Percentiles rank a stretch among this genome's conserved stretches.
Evolutionary conservation across 2,329 filamentous ascomycete species (phyloP).

Genomic region (Pseudocercospora cruenta): DNA sequence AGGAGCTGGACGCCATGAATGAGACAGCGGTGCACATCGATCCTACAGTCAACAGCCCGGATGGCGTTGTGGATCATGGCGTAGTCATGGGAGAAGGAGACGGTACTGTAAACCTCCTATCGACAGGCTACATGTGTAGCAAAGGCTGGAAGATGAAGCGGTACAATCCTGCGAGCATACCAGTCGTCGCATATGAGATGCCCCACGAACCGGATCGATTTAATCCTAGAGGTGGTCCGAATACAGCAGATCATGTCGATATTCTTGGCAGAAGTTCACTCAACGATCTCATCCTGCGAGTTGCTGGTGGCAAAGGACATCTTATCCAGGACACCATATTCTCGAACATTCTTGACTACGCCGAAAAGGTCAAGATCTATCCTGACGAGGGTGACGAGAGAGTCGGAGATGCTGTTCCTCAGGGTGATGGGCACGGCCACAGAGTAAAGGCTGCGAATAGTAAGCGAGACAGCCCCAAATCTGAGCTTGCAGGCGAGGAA

Average conservation of each 20-base stretch:
- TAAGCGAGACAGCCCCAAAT: too few species aligned
- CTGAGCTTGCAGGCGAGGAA: too few species aligned
- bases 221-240: slow-evolving; percentile 73
- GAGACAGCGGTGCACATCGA: slow-evolving; percentile 60
- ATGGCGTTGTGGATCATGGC: slow-evolving; percentile 70
- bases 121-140: slow-evolving; percentile 94
- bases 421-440: neutral
- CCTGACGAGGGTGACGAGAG: slow-evolving; percentile 23
- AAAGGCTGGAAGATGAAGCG: slow-evolving; percentile 91
- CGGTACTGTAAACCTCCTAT: slow-evolving; percentile 91
- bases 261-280: slow-evolving; percentile 86
- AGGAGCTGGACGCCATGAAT: slow-evolving; percentile 66
- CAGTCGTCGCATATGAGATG: slow-evolving; percentile 92
- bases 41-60: slow-evolving; percentile 70
- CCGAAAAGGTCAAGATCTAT: slow-evolving; percentile 65
- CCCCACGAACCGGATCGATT: slow-evolving; percentile 93
- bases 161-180: slow-evolving; percentile 83
- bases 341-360: slow-evolving; percentile 81
- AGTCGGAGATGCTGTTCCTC: slow-evolving; percentile 13
- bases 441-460: neutral
- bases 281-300: slow-evolving; percentile 85
- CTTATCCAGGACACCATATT: slow-evolving; percentile 76
- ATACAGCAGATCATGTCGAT: slow-evolving; percentile 88
- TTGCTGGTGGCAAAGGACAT: slow-evolving; percentile 83
- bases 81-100: slow-evolving; percentile 97